Base-by-base conservation (phyloP, 805 yeast species). In the Wickerhamiella alocasiicola region DNA sequence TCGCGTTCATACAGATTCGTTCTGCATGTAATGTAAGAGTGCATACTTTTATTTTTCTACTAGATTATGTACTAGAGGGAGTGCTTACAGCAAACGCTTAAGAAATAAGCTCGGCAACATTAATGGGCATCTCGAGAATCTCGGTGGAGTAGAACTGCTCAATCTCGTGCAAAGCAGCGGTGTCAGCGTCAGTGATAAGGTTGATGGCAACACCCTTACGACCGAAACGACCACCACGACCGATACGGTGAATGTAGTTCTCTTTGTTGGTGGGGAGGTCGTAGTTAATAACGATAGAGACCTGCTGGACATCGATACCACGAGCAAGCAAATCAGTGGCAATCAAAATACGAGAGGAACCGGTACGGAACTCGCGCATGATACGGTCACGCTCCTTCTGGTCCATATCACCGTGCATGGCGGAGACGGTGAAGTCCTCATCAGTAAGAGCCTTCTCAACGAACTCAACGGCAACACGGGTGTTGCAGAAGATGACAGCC, bases 151-250 rank as follows among this genome's bases (percentile, higher is more conserved):
- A 88, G 68, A 77, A 83, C 61, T 70, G 78, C 68, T 88, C 96
- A 50, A 91, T 76, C 61, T 81, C 94, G 60, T 80, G 76, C 67
- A 87, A 68, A 58, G 71, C 71, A 49, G 72, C 69, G 49, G 71
- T 70, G 60, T 88, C 96, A 42, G 76, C 77, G 48, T 70, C 71
- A 39, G 97, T 87, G 54, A 87, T 78, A 57, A 88, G 81, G 70
- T 87, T 91, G 61, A 88, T 81, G 47, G 97, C 96, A 48, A 83
- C 88, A 70, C 98, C 98, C 68, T 87, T 88, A 65, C 98, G 76
- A 61, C 98, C 98, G 70, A 88, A 88, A 65, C 98, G 78, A 57
- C 98, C 98, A 54, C 94, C 83, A 68, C 98, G 78, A 64, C 98
- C 98, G 56, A 88, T 93, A 68, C 98, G 76, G 68, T 88, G 98